Base-by-base conservation (phyloP, 2,329 filamentous ascomycete species). In the Macroventuria anomochaeta region DNA sequence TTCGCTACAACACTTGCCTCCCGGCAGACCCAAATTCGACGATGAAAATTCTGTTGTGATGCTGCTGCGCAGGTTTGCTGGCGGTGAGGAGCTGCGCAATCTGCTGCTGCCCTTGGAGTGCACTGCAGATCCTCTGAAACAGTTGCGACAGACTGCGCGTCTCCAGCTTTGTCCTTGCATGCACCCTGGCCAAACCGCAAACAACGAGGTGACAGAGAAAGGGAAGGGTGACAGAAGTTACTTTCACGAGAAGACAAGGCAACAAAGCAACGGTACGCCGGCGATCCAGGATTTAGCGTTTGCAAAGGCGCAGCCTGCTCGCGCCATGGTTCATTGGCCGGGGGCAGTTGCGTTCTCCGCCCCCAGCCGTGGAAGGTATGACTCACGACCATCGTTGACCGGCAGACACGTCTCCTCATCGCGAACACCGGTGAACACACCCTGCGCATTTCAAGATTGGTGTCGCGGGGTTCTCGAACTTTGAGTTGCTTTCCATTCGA, bases 1-100 rank as follows among this genome's bases (percentile, higher is more conserved):
- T 58, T 57, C 46, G 50, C 59, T 62, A 57, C 62, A 59, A 57
- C 61, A 61, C 55, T 58, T 59, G 57, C 64, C 61, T 46, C 59
- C 46, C 46, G 37, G 37, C 48, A 34, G 46, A 46, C 39, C 50
- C 51, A 55, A 57, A 13, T 26, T 42, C 43, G 54, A 57, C 46
- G 44, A 53, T 34, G 53, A 59, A 57, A 60, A 59, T 53, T 54
- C 56, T 55, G 58, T 44, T 37, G 40, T 51, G 33, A 53, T 46
- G 55, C 48, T 50, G 43, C 46, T 46, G 37, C 38, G 37, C 36
- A 38, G 21, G 31, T 32, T 32, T 39, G 38, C 39, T 25, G 44
- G 39, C 51, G 44, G 40, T 39, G 44, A 49, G 10, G 12, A 17
- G 44, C 39, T 44, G 51, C 46, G 46, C 54, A 39, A 44, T 29